These are phyloP conservation scores for Hortaea werneckii DNA, from an alignment of 2,329 filamentous ascomycete genomes.

Conservation along the genomic window DNA sequence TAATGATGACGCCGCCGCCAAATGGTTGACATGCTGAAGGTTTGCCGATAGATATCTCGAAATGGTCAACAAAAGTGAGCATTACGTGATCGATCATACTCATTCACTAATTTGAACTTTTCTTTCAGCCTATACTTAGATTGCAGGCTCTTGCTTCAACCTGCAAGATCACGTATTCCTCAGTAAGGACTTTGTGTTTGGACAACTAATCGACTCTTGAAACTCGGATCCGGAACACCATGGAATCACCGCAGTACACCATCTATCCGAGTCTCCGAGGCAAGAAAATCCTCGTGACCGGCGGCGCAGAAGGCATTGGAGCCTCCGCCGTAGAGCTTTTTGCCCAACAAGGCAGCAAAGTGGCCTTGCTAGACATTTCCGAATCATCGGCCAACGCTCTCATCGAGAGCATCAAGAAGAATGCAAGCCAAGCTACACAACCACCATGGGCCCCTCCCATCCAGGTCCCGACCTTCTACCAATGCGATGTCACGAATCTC, in stretches of 20 bases:
- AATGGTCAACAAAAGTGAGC: no score
- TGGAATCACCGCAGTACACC: constrained; percentile 4
- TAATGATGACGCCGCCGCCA: no score
- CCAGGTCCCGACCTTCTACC: constrained; percentile 17
- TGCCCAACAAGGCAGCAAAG: constrained; percentile 47
- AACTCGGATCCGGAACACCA: neutral
- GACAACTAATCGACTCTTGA: no score
- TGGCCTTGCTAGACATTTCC: constrained; percentile 52
- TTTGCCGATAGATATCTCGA: no score
- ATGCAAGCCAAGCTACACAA: neutral
- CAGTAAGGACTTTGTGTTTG: no score
- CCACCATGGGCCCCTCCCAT: neutral
- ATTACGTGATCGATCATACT: no score
- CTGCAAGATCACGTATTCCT: no score
- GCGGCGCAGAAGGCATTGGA: constrained; percentile 55
- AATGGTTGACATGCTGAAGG: no score
- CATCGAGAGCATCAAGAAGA: constrained; percentile 29
- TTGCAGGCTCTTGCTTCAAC: no score
- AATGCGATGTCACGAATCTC: constrained; percentile 43
- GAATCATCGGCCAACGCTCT: constrained; percentile 38
- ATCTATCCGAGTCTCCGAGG: constrained; percentile 32
- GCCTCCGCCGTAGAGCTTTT: constrained; percentile 49
- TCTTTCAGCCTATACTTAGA: no score
- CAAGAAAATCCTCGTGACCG: constrained; percentile 55
- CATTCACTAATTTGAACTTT: no score